Percentiles rank a stretch among this genome's conserved stretches.
These are phyloP conservation scores for Schizochytrium sp. DNA, from an alignment of 108 stramenopile genomes.

Conservation along the genomic window DNA sequence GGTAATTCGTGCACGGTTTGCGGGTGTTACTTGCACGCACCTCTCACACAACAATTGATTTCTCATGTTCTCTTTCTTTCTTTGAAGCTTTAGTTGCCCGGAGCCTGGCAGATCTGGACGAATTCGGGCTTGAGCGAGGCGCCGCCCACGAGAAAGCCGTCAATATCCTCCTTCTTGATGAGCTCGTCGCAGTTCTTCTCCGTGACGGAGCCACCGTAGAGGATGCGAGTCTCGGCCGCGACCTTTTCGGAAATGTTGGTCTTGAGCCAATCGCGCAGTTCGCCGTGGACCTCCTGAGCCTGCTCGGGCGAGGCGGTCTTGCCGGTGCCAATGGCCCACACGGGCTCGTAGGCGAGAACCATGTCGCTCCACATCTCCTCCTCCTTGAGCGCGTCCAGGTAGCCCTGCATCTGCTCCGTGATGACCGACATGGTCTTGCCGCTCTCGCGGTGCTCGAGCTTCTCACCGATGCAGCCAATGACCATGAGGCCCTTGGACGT, in stretches of 20 bases:
- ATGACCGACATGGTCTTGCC: slow-evolving; percentile 95
- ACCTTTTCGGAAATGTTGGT: slow-evolving; percentile 20
- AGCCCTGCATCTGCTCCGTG: slow-evolving; percentile 88
- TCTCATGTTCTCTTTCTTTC: no score
- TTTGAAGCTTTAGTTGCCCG: neutral
- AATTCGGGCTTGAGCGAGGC: slow-evolving; percentile 52
- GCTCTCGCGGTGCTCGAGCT: slow-evolving; percentile 80
- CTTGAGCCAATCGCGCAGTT: slow-evolving; percentile 34
- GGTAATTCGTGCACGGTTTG: no score
- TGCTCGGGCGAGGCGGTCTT: slow-evolving; percentile 88
- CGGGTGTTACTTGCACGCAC: no score
- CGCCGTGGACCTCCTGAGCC: slow-evolving; percentile 69
- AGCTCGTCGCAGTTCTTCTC: slow-evolving; percentile 24
- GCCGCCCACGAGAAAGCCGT: slow-evolving; percentile 50
- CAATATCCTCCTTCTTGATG: slow-evolving; percentile 26
- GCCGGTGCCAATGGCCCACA: slow-evolving; percentile 98
- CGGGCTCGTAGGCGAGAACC: slow-evolving; percentile 69
- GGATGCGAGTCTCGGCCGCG: slow-evolving; percentile 35
- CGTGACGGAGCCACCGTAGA: slow-evolving; percentile 49
- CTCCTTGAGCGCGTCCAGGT: slow-evolving; percentile 72
- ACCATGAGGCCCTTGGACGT: slow-evolving; percentile 76
- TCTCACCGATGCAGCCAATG: slow-evolving; percentile 98
- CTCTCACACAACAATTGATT: no score
- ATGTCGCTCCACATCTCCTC: slow-evolving; percentile 65
- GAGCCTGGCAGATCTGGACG: slow-evolving; percentile 48